A percentile compares a stretch with the other conserved stretches of the same genome.
Evolutionary conservation across 495 filamentous ascomycete species (phyloP).

Genomic region (Tuber brumale): DNA sequence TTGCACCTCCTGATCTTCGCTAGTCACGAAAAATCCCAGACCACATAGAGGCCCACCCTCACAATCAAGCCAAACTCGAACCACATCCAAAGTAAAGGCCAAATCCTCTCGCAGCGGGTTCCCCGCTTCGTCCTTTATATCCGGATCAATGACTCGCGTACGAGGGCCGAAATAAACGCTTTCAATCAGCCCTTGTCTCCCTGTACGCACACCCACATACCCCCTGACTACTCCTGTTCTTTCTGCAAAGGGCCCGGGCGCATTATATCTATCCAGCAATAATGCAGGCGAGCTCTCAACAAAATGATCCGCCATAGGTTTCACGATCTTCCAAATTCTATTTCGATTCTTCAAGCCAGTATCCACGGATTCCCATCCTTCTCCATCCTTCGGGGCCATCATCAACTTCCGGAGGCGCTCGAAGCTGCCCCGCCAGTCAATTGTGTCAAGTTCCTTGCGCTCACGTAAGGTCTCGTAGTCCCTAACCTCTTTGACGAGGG

Average conservation of each 20-base stretch:
- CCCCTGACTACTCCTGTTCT: constrained; percentile 41
- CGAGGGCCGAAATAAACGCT: constrained; percentile 40
- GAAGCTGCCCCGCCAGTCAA: constrained; percentile 42
- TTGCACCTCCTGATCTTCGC: constrained; percentile 11
- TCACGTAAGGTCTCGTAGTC: constrained; percentile 15
- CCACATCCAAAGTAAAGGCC: constrained; percentile 19
- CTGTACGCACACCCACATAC: constrained; percentile 37
- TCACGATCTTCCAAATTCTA: constrained; percentile 44
- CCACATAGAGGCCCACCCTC: constrained; percentile 37
- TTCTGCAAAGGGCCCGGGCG: constrained; percentile 18
- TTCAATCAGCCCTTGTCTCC: constrained; percentile 33
- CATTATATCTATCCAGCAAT: constrained; percentile 25
- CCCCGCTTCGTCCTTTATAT: constrained; percentile 11
- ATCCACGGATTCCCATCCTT: constrained; percentile 38
- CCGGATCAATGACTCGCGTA: neutral
- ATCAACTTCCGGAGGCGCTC: constrained; percentile 38
- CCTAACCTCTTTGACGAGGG: constrained; percentile 26
- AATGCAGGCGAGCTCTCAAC: constrained; percentile 38
- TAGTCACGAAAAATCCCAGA: constrained; percentile 27
- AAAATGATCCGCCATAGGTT: constrained; percentile 43
- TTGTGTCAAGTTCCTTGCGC: constrained; percentile 1
- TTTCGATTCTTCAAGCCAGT: constrained; percentile 42
- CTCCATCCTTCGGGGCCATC: constrained; percentile 26
- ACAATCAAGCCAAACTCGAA: constrained; percentile 40
- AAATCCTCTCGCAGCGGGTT: constrained; percentile 14